phyloP scores from a whole-genome alignment of 192 early-diverging fungal species.

The Coemansia biformis region DNA sequence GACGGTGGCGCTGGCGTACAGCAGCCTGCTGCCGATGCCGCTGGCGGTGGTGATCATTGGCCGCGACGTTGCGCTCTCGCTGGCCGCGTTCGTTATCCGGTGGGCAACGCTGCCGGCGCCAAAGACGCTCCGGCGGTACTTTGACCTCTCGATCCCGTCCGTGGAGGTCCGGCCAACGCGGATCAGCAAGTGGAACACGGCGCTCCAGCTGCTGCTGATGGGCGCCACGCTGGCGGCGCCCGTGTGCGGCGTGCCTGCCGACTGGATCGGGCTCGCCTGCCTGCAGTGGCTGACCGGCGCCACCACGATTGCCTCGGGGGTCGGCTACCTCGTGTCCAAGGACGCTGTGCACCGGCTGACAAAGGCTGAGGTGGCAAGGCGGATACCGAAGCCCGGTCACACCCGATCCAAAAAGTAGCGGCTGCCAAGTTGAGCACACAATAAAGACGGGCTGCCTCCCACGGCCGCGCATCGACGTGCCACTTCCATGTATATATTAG shows the following conservation, averaged over 20 bases:
- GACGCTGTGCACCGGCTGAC: conserved; percentile 67
- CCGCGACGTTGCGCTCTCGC: conserved; percentile 73
- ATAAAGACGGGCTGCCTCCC: too few species aligned
- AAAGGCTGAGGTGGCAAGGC: conserved; percentile 44
- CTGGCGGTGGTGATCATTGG: conserved; percentile 80
- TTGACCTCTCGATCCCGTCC: conserved; percentile 83
- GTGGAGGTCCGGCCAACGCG: conserved; percentile 85
- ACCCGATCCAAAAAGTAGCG: conserved; percentile 28
- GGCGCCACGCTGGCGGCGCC: conserved; percentile 67
- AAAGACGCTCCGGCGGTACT: conserved; percentile 78
- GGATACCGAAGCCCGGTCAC: conserved; percentile 28
- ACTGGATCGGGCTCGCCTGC: conserved; percentile 49
- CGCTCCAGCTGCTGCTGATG: conserved; percentile 79
- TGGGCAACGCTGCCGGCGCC: conserved; percentile 84
- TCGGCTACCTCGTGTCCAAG: conserved; percentile 67
- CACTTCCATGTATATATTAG: too few species aligned
- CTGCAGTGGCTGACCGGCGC: conserved; percentile 57
- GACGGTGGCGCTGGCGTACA: conserved; percentile 68
- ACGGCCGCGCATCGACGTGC: too few species aligned
- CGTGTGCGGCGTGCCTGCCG: conserved; percentile 59
- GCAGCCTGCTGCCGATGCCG: conserved; percentile 64
- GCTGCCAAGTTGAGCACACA: too few species aligned
- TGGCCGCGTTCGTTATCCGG: conserved; percentile 75
- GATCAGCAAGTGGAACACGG: conserved; percentile 89
- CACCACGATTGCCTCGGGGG: conserved; percentile 78